Percentiles rank a stretch among this genome's conserved stretches.
Conservation (phyloP, 768 basidiomycete genomes). For the Termitomyces sp. region DNA sequence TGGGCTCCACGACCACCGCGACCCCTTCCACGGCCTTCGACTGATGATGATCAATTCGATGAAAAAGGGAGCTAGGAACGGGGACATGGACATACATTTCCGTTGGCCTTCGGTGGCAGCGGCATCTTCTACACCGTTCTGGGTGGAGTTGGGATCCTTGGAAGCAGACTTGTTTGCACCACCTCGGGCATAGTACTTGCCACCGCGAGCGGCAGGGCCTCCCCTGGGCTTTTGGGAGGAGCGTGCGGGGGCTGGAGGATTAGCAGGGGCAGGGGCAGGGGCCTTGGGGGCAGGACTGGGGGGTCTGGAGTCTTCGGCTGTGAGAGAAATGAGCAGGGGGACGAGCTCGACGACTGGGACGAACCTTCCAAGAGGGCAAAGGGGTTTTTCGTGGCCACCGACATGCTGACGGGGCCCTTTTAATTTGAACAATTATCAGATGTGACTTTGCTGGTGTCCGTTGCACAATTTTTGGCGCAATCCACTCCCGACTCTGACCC, state of each 20-base stretch:
- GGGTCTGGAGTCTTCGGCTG: constrained; percentile 47
- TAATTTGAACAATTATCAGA: constrained; percentile 25
- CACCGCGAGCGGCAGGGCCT: constrained; percentile 60
- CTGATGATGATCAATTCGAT: constrained; percentile 20
- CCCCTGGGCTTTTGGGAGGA: constrained; percentile 41
- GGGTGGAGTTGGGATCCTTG: constrained; percentile 30
- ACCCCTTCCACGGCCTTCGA: constrained; percentile 48
- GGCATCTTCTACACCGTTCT: constrained; percentile 38
- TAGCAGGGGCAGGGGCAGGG: constrained; percentile 28
- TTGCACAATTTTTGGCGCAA: constrained; percentile 6
- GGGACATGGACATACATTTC: constrained; percentile 26
- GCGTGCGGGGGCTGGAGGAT: constrained; percentile 37
- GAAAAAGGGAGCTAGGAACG: not conserved
- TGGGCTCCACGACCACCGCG: constrained; percentile 43
- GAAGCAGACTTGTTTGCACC: constrained; percentile 33
- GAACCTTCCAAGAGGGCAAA: constrained; percentile 79
- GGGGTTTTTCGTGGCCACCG: constrained; percentile 86
- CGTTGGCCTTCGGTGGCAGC: constrained; percentile 26
- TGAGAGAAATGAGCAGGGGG: constrained; percentile 11
- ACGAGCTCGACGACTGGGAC: constrained; percentile 20
- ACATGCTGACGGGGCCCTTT: constrained; percentile 75
- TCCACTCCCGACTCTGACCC: constrained; percentile 6
- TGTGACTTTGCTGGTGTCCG: constrained; percentile 7
- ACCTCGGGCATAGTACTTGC: constrained; percentile 68
- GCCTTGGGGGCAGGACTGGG: constrained; percentile 29